These are phyloP conservation scores for Colletotrichum lini DNA, from an alignment of 2,329 filamentous ascomycete species.

Conservation along the genomic window DNA sequence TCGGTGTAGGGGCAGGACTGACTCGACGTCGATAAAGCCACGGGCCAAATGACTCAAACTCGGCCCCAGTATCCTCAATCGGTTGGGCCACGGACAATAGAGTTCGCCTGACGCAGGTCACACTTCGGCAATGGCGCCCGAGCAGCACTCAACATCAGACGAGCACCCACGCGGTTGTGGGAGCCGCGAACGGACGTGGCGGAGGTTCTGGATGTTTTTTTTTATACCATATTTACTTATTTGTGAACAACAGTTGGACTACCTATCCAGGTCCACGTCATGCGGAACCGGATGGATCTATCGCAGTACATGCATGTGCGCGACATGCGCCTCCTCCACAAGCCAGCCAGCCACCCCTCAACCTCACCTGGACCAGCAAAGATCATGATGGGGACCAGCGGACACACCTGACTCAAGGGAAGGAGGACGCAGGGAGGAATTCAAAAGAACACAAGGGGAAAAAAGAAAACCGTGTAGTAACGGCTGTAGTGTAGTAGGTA, in stretches of 20 bases:
- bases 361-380: too few species aligned
- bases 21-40: too few species aligned
- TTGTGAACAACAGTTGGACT: background rate
- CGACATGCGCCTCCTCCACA: too few species aligned
- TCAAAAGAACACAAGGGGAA: background rate
- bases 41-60: background rate
- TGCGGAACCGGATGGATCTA: background rate
- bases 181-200: background rate
- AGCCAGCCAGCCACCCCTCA: background rate
- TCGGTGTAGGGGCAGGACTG: too few species aligned
- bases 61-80: background rate
- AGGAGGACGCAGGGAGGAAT: background rate
- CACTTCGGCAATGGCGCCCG: background rate
- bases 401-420: background rate
- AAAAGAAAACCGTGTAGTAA: background rate
- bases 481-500: conserved; percentile 3
- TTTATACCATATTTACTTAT: background rate
- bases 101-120: background rate
- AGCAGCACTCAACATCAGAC: background rate
- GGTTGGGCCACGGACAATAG: background rate
- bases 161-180: background rate
- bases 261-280: background rate
- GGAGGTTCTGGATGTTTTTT: background rate
- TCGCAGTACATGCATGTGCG: too few species aligned
- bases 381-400: background rate